phyloP scores from a whole-genome alignment of 2,329 filamentous ascomycete genomes.

The Whalleya microplaca region DNA sequence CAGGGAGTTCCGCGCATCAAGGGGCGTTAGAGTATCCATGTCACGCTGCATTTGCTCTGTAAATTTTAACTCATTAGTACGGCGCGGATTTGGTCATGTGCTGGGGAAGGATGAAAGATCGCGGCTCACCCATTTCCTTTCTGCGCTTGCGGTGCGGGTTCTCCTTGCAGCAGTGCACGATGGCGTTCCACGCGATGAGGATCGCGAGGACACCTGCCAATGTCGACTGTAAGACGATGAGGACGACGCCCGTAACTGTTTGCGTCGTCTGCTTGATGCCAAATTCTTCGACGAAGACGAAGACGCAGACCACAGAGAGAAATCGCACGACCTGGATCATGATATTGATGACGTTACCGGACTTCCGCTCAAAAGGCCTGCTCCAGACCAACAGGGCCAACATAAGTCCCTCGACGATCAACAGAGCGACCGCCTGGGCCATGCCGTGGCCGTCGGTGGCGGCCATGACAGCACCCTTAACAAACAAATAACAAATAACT shows the following conservation, averaged over 20 bases:
- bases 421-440: slow-evolving; percentile 76
- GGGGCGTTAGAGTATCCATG: slow-evolving; percentile 79
- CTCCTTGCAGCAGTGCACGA: slow-evolving; percentile 79
- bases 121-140: slow-evolving; percentile 81
- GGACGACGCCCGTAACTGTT: slow-evolving; percentile 88
- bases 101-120: background rate
- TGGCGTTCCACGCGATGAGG: slow-evolving; percentile 85
- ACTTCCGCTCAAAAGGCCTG: slow-evolving; percentile 83
- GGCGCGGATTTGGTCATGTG: slow-evolving; percentile 11
- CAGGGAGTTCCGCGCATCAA: slow-evolving; percentile 85
- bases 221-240: slow-evolving; percentile 88
- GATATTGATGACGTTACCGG: slow-evolving; percentile 92
- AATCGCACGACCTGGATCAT: slow-evolving; percentile 87
- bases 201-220: slow-evolving; percentile 84
- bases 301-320: slow-evolving; percentile 83
- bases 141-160: slow-evolving; percentile 89
- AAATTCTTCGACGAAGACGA: slow-evolving; percentile 93
- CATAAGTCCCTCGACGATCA: slow-evolving; percentile 81
- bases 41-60: slow-evolving; percentile 78
- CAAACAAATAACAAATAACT: slow-evolving; percentile 85
- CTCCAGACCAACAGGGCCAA: slow-evolving; percentile 80
- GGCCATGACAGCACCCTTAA: slow-evolving; percentile 84
- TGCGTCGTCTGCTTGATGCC: slow-evolving; percentile 89
- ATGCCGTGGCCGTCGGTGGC: slow-evolving; percentile 85
- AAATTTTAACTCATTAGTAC: slow-evolving; percentile 62